Percentiles rank a stretch among this genome's conserved stretches.
Evolutionary conservation across 2,329 filamentous ascomycete species (phyloP).

Genomic region (Colletotrichum orbiculare): DNA sequence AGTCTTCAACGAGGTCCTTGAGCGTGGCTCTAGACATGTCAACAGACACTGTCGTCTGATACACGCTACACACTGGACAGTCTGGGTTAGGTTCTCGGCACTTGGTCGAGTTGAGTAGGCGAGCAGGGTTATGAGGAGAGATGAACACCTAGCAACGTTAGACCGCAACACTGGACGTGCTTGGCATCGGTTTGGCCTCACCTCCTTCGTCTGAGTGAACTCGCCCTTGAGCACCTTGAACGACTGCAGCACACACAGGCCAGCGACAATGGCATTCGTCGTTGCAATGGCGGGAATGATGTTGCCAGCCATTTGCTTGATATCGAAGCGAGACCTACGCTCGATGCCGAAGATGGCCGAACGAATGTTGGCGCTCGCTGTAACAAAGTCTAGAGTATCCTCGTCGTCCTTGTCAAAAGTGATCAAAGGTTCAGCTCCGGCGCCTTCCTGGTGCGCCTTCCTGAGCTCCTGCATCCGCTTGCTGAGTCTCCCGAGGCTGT

Average conservation of each 20-base stretch:
- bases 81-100: conserved; percentile 77
- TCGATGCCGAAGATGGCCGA: conserved; percentile 92
- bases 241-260: conserved; percentile 89
- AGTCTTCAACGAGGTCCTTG: conserved; percentile 79
- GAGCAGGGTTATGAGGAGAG: conserved; percentile 71
- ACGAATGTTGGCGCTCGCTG: conserved; percentile 88
- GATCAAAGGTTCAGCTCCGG: conserved; percentile 72
- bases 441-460: conserved; percentile 54
- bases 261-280: conserved; percentile 95
- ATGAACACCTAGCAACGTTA: conserved; percentile 73
- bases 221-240: conserved; percentile 88
- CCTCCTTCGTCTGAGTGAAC: conserved; percentile 79
- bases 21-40: conserved; percentile 80
- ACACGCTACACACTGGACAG: conserved; percentile 85
- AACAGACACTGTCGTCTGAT: conserved; percentile 73
- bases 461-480: conserved; percentile 76
- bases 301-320: conserved; percentile 99
- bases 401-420: conserved; percentile 97
- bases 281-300: conserved; percentile 99
- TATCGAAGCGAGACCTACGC: conserved; percentile 90
- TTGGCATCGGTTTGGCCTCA: conserved; percentile 45
- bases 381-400: conserved; percentile 94
- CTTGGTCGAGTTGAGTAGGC: conserved; percentile 68
- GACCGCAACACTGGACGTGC: conserved; percentile 11
- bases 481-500: conserved; percentile 83